phyloP scores from a whole-genome alignment of 495 filamentous ascomycete species.

The Viridothelium virens region DNA sequence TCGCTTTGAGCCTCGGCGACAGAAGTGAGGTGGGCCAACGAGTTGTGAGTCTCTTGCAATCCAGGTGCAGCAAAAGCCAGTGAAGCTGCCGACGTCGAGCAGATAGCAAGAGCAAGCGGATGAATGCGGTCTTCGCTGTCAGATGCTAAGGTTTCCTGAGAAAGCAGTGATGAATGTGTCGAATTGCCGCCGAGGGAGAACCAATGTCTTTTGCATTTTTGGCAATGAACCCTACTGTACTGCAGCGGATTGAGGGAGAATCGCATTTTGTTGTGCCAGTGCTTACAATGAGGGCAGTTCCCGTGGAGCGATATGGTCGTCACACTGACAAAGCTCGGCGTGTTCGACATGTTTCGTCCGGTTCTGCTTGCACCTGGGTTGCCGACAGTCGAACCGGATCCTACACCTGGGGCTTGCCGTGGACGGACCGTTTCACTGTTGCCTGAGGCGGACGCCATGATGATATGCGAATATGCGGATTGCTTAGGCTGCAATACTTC shows the following conservation, averaged over 20 bases:
- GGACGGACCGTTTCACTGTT: neutral
- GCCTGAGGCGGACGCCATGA: neutral
- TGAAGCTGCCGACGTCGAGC: neutral
- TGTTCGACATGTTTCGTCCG: neutral
- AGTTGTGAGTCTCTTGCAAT: neutral
- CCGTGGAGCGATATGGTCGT: neutral
- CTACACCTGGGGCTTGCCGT: neutral
- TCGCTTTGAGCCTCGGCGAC: neutral
- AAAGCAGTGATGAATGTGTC: neutral
- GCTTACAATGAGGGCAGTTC: neutral
- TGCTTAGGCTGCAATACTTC: no score
- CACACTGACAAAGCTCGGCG: neutral
- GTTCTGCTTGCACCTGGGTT: neutral
- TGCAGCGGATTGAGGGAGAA: neutral
- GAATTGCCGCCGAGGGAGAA: slow-evolving; percentile 3
- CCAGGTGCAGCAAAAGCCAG: neutral
- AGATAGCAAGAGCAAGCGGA: neutral
- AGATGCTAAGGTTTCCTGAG: neutral
- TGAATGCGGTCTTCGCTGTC: neutral
- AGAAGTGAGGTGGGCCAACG: neutral
- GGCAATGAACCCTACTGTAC: neutral
- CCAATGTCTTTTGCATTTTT: slow-evolving; percentile 1
- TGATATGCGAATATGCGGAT: neutral
- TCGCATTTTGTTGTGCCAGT: neutral
- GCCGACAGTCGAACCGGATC: neutral